Percentiles rank a stretch among this genome's conserved stretches.
Evolutionary conservation across 352 stramenopile genomes (phyloP).

Genomic region (Phytopythium sindhum): DNA sequence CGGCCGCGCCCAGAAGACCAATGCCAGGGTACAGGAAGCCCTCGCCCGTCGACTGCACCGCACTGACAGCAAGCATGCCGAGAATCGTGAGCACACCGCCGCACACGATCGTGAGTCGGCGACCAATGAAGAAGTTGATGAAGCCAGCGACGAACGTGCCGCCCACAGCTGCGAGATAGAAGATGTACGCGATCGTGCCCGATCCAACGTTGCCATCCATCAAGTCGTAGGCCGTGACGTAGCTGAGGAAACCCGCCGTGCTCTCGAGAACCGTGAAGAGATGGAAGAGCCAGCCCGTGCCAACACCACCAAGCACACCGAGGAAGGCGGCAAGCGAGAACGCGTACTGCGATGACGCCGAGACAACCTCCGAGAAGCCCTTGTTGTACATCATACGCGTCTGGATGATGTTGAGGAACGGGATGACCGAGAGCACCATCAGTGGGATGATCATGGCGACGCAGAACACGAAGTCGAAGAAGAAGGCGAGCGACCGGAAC

Average conservation of each 20-base stretch:
- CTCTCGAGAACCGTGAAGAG: slow-evolving; percentile 73
- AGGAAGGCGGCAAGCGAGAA: slow-evolving; percentile 82
- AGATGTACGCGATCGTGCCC: slow-evolving; percentile 65
- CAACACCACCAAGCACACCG: slow-evolving; percentile 60
- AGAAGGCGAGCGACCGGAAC: slow-evolving; percentile 81
- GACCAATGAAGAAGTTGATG: slow-evolving; percentile 71
- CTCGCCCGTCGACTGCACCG: slow-evolving; percentile 46
- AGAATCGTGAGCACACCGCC: slow-evolving; percentile 64
- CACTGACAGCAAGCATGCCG: slow-evolving; percentile 67
- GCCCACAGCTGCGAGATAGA: slow-evolving; percentile 52
- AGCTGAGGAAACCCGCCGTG: slow-evolving; percentile 73
- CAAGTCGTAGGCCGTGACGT: slow-evolving; percentile 74
- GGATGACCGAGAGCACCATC: slow-evolving; percentile 76
- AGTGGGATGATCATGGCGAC: slow-evolving; percentile 70
- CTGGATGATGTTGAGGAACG: slow-evolving; percentile 86
- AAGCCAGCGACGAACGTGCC: slow-evolving; percentile 50
- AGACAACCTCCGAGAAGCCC: slow-evolving; percentile 83
- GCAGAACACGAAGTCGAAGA: slow-evolving; percentile 85
- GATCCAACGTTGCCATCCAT: slow-evolving; percentile 54
- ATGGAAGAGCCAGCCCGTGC: slow-evolving; percentile 78
- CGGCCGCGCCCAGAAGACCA: slow-evolving; percentile 45
- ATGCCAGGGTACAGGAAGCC: slow-evolving; percentile 65
- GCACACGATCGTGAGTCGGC: slow-evolving; percentile 68
- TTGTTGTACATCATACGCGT: slow-evolving; percentile 92
- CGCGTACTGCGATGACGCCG: slow-evolving; percentile 82